A percentile compares a stretch with the other conserved stretches of the same genome.
Conservation (phyloP, 75 land plant genomes). For the Cunninghamia lanceolata region DNA sequence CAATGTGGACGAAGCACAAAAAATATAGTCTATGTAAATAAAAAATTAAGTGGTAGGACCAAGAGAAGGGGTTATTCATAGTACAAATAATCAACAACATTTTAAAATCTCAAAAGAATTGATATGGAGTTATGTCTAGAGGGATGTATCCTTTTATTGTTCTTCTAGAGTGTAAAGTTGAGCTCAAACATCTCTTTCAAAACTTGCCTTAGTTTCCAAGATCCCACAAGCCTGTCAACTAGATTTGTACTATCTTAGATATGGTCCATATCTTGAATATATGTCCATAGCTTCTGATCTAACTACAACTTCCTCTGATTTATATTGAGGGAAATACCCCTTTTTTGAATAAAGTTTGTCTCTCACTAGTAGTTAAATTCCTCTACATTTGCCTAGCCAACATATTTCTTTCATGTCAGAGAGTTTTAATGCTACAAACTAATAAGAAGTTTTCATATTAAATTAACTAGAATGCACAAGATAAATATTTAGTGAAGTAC, state of each 20-base stretch:
- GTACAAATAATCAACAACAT: not conserved
- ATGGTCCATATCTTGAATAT: slow-evolving; percentile 50
- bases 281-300: slow-evolving; percentile 48
- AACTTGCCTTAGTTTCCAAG: slow-evolving; percentile 42
- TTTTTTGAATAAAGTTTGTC: slow-evolving; percentile 38
- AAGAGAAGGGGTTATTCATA: not conserved
- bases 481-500: not conserved
- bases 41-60: not conserved
- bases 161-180: slow-evolving; percentile 36
- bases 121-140: slow-evolving; percentile 28
- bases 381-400: slow-evolving; percentile 53
- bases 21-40: not conserved
- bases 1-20: not conserved
- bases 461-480: not conserved
- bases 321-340: slow-evolving; percentile 56
- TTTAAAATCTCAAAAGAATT: slow-evolving; percentile 23
- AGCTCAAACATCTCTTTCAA: slow-evolving; percentile 89
- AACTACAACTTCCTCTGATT: slow-evolving; percentile 63
- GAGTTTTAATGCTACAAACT: slow-evolving; percentile 40
- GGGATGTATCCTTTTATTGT: slow-evolving; percentile 19
- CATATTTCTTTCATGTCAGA: slow-evolving; percentile 60
- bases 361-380: slow-evolving; percentile 45
- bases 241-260: slow-evolving; percentile 50
- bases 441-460: not conserved
- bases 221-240: slow-evolving; percentile 59